Evolutionary conservation across 2,329 filamentous ascomycete species (phyloP).

Genomic region (Magnaporthiopsis incrustans): DNA sequence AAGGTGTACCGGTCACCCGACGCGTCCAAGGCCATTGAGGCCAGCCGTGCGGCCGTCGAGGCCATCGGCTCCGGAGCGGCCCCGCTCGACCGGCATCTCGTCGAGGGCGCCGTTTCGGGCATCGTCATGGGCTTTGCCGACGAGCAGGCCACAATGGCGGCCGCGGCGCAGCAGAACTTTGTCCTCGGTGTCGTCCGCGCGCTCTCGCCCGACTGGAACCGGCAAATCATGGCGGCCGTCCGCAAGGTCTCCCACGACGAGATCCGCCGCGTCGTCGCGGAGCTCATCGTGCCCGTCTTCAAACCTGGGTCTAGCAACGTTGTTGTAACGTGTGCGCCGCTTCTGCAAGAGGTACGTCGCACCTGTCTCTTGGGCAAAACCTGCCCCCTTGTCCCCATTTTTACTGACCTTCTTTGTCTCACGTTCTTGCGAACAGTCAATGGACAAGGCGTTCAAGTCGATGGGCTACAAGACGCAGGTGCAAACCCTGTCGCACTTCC

Average conservation of each 20-base stretch:
- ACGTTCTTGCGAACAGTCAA: constrained; percentile 41
- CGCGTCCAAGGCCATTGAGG: constrained; percentile 74
- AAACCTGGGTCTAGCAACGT: constrained; percentile 73
- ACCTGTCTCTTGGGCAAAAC: not conserved
- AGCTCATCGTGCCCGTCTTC: constrained; percentile 74
- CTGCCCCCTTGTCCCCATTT: not conserved
- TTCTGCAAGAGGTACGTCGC: constrained; percentile 70
- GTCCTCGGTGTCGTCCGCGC: constrained; percentile 70
- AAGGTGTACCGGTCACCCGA: constrained; percentile 87
- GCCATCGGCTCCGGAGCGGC: constrained; percentile 65
- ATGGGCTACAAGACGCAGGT: constrained; percentile 74
- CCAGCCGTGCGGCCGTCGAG: constrained; percentile 65
- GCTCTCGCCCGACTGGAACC: constrained; percentile 69
- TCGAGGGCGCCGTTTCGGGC: constrained; percentile 84
- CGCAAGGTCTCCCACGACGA: constrained; percentile 68
- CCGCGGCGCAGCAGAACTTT: constrained; percentile 77
- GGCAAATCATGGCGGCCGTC: constrained; percentile 68
- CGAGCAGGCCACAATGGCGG: constrained; percentile 77
- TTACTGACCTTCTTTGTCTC: constrained; percentile 12
- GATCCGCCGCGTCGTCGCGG: constrained; percentile 64
- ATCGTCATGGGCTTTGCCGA: constrained; percentile 84
- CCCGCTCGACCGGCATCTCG: constrained; percentile 68
- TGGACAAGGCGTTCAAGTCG: constrained; percentile 64
- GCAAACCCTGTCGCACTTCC: constrained; percentile 68
- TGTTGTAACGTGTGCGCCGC: constrained; percentile 77